These are phyloP conservation scores for Coniochaeta pulveracea DNA, from an alignment of 2,329 filamentous ascomycete species.

Conservation along the genomic window DNA sequence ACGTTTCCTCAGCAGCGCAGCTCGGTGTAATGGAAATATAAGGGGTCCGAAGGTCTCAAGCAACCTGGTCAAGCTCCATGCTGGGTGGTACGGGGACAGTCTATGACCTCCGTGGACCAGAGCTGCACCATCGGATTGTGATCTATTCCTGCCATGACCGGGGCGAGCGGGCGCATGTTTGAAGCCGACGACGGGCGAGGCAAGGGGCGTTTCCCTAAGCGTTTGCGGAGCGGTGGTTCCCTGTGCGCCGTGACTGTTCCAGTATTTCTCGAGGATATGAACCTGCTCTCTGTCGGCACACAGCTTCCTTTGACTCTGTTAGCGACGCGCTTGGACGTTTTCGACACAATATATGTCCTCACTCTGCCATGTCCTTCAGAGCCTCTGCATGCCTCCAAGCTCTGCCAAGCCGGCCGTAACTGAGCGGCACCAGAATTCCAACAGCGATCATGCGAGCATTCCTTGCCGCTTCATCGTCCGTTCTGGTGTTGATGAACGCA, in stretches of 20 bases:
- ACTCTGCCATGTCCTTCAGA: constrained; percentile 66
- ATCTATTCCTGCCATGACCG: constrained; percentile 41
- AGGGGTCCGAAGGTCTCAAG: constrained; percentile 81
- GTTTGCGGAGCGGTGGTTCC: constrained; percentile 24
- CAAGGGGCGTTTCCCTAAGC: constrained; percentile 35
- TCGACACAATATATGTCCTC: constrained; percentile 15
- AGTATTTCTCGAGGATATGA: constrained; percentile 64
- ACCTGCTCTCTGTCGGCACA: constrained; percentile 54
- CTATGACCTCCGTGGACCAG: constrained; percentile 50
- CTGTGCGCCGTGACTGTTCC: constrained; percentile 48
- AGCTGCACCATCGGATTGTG: constrained; percentile 49
- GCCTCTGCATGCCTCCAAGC: constrained; percentile 78
- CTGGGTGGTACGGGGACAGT: constrained; percentile 72
- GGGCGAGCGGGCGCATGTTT: constrained; percentile 24
- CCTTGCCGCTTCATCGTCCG: constrained; percentile 63
- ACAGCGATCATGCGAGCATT: constrained; percentile 91
- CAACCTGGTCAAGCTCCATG: constrained; percentile 67
- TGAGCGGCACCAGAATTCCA: constrained; percentile 76
- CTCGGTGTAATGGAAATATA: constrained; percentile 82
- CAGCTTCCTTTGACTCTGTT: constrained; percentile 36
- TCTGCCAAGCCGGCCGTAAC: constrained; percentile 73
- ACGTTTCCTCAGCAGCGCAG: constrained; percentile 74
- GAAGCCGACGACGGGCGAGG: constrained; percentile 37
- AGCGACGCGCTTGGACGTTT: neutral
- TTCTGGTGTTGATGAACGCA: constrained; percentile 78